phyloP scores from a whole-genome alignment of 2,329 filamentous ascomycete genomes.

The Aschersonia sp. region DNA sequence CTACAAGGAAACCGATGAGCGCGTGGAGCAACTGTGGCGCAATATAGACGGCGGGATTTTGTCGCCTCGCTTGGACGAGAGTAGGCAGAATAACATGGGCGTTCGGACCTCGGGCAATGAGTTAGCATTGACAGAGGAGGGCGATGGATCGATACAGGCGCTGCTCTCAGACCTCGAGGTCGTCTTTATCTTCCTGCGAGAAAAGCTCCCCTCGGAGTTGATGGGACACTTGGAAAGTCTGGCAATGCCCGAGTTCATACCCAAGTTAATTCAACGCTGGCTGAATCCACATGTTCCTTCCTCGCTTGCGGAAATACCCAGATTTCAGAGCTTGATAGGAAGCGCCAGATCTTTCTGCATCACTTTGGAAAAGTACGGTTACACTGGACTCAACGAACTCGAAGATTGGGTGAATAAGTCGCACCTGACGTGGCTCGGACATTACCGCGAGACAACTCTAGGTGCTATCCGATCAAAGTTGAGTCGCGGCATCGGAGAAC shows the following conservation, averaged over 20 bases:
- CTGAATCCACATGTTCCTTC: constrained; percentile 64
- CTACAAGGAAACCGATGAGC: constrained; percentile 46
- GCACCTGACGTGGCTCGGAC: constrained; percentile 72
- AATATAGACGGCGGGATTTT: constrained; percentile 48
- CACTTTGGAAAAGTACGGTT: constrained; percentile 45
- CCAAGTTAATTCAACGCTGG: constrained; percentile 58
- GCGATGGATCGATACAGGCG: constrained; percentile 30
- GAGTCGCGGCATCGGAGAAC: constrained; percentile 47
- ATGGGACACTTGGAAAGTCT: constrained; percentile 47
- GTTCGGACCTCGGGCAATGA: constrained; percentile 28
- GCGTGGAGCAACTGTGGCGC: constrained; percentile 46
- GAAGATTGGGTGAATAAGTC: constrained; percentile 69
- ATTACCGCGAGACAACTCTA: constrained; percentile 66
- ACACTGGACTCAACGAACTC: constrained; percentile 48
- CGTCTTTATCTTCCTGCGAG: constrained; percentile 35
- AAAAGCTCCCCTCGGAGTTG: constrained; percentile 37
- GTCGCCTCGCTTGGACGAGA: constrained; percentile 38
- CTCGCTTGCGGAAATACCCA: constrained; percentile 53
- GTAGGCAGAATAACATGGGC: constrained; percentile 16
- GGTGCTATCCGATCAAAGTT: constrained; percentile 59
- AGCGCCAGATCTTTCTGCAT: constrained; percentile 50
- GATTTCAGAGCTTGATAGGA: constrained; percentile 58
- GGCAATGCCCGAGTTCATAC: constrained; percentile 55
- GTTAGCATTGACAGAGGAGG: constrained; percentile 25
- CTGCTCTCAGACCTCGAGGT: constrained; percentile 39